Evolutionary conservation across 148 eudicot species (phyloP).

Genomic region (Simmondsia chinensis): DNA sequence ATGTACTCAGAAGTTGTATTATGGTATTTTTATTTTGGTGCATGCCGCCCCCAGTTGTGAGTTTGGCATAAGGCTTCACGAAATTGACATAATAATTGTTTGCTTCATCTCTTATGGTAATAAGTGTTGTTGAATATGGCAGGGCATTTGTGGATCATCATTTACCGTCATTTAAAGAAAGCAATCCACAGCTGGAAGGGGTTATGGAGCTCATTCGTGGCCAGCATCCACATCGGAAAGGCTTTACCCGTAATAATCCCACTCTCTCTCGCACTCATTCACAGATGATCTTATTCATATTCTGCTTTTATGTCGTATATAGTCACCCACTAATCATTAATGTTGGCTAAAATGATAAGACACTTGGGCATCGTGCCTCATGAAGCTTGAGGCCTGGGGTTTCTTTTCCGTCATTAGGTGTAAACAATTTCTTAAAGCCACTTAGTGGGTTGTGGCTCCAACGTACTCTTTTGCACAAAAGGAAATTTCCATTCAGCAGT

Average conservation of each 20-base stretch:
- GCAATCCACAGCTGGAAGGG: slow-evolving; percentile 77
- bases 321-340: too few relatives aligned
- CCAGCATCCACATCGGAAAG: slow-evolving; percentile 79
- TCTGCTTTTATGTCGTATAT: background rate
- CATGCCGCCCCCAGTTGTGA: background rate
- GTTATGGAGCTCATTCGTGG: slow-evolving; percentile 79
- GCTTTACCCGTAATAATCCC: slow-evolving; percentile 57
- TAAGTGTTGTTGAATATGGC: slow-evolving; percentile 4
- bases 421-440: too few relatives aligned
- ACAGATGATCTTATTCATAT: background rate
- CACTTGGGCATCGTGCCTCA: too few relatives aligned
- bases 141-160: slow-evolving; percentile 72
- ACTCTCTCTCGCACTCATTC: background rate
- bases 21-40: background rate
- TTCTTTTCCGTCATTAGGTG: too few relatives aligned
- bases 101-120: background rate
- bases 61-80: background rate
- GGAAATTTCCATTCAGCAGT: too few relatives aligned
- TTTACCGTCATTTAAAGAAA: slow-evolving; percentile 62
- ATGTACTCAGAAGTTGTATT: too few relatives aligned
- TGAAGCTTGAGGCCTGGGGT: too few relatives aligned
- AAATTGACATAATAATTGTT: too few relatives aligned
- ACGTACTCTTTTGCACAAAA: too few relatives aligned
- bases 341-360: too few relatives aligned
- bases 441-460: too few relatives aligned